Base-by-base conservation (phyloP, 2,329 filamentous ascomycete species). In the Dothideomycetes sp. region DNA sequence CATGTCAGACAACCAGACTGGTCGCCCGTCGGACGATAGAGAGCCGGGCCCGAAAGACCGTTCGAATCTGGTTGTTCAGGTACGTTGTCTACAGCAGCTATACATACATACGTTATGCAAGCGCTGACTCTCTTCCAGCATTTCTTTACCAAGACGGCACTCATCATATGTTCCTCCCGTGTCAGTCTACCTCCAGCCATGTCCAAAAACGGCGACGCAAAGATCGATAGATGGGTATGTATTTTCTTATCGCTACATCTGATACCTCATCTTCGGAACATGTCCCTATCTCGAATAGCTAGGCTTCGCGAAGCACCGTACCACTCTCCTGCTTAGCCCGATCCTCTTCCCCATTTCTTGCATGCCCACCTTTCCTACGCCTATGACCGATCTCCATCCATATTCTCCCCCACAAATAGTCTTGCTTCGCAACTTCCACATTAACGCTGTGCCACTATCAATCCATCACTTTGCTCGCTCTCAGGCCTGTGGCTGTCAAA, bases 61-160 rank as follows among this genome's bases (percentile, higher is more conserved):
- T 91, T 67, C 71, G 51, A 91, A 93, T 61, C 87, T 94, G 65
- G 91, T 96, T 56, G 80, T 95, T 53, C 85, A 91, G 74, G 87
- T 93, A 33, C 10, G 13, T 18, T 17, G 10, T 27, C 13, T 23
- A 15, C 31, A 23, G 13, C 41, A 43, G 47, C 51, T 41, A 51
- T 30, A 3, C 27, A 8, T 25, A 8, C 4, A n/a, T 15, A 23
- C 9, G 6, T 13, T n/a, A 5, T 23, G 25, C 30, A 30, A 22
- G 23, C 19, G n/a, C n/a, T n/a, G n/a, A 28, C 12, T 20, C 29
- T 37, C 40, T 9, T 41, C 11, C 54, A 95, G 87, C 94, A 95
- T 59, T 91, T 94, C 63, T 84, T 88, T 60, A 80, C 78, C 51
- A 96, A 95, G 67, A 81, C 84, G 24, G 85, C 87, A 27, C 74